Percentiles rank a stretch among this genome's conserved stretches.
phyloP scores from a whole-genome alignment of 1,284 basidiomycete species.

The Termitomyces sp. region DNA sequence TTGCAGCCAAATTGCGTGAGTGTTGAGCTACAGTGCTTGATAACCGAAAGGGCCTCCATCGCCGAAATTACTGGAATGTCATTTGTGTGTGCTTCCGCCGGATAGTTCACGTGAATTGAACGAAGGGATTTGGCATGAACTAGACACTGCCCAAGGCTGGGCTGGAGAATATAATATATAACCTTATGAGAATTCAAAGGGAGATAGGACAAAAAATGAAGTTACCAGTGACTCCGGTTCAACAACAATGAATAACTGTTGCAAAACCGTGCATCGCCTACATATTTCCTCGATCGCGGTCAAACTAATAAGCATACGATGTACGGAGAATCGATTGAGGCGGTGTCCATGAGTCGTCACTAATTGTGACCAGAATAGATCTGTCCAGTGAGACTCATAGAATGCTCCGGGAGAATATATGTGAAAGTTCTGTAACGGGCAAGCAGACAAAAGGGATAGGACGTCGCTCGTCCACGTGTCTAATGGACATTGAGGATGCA shows the following conservation, averaged over 20 bases:
- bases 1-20: slow-evolving; percentile 49
- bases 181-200: neutral
- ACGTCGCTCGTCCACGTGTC: slow-evolving; percentile 41
- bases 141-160: slow-evolving; percentile 30
- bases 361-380: slow-evolving; percentile 46
- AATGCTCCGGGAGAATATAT: slow-evolving; percentile 50
- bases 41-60: slow-evolving; percentile 33
- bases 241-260: slow-evolving; percentile 58
- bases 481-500: slow-evolving; percentile 32
- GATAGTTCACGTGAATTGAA: slow-evolving; percentile 49
- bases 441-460: slow-evolving; percentile 36
- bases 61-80: slow-evolving; percentile 24
- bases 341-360: slow-evolving; percentile 43
- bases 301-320: slow-evolving; percentile 52
- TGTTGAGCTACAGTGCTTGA: slow-evolving; percentile 35
- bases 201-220: neutral
- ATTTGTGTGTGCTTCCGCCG: slow-evolving; percentile 28
- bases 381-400: slow-evolving; percentile 32
- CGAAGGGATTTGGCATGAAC: slow-evolving; percentile 35
- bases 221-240: slow-evolving; percentile 42
- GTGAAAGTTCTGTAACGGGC: slow-evolving; percentile 54
- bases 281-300: slow-evolving; percentile 52
- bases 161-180: slow-evolving; percentile 31
- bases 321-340: slow-evolving; percentile 56
- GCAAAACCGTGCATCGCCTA: slow-evolving; percentile 41